Evolutionary conservation across 371 early-diverging fungal genomes (phyloP), one percentile per base, ranked within the genome.

Genomic region (Conidiobolus coronatus): DNA sequence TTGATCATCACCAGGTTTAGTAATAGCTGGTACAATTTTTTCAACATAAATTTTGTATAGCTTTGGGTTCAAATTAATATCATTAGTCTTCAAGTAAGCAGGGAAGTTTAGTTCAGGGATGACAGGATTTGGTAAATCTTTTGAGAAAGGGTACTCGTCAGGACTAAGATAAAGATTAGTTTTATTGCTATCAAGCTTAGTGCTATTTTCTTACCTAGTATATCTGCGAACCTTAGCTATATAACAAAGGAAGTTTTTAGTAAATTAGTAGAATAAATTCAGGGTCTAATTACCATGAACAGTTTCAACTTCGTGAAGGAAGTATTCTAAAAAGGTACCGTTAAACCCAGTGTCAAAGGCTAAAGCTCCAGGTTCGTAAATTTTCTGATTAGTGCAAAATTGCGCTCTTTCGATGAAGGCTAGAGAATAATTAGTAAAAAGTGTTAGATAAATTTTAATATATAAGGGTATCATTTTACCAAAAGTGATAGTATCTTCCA

Each of bases 401-500:
- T 89, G 88, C 8, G 89, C 79, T 36, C 96, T 71, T 63, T 91
- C 92, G 52, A 91, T 87, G 40, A 94, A 35, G 22, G 40, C 44
- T 38, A 36, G 9, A 29, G 3, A 29, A 5, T 5, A 29, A 9
- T 29, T 9, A 29, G 29, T 29, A 18, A 13, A 33, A 15, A 17
- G 1, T 33, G 20, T 36, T 8, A 36, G 39, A 0, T 18, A 36
- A 15, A 20, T 35, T 14, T 19, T n/a, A 15, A 8, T 36, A 36
- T 45, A 48, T n/a, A 38, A n/a, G n/a, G n/a, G n/a, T n/a, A n/a
- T n/a, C n/a, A n/a, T n/a, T 58, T 42, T 64, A 82, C 85, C 83
- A 61, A 91, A 94, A 41, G 92, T 88, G 57, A 94, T 89, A 8
- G 89, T 83, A 62, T 94, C 93, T 60, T 94, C 93, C 21, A 89